Evolutionary conservation across 2,329 filamentous ascomycete genomes (phyloP).

Genomic region (Cercospora nicotianae): DNA sequence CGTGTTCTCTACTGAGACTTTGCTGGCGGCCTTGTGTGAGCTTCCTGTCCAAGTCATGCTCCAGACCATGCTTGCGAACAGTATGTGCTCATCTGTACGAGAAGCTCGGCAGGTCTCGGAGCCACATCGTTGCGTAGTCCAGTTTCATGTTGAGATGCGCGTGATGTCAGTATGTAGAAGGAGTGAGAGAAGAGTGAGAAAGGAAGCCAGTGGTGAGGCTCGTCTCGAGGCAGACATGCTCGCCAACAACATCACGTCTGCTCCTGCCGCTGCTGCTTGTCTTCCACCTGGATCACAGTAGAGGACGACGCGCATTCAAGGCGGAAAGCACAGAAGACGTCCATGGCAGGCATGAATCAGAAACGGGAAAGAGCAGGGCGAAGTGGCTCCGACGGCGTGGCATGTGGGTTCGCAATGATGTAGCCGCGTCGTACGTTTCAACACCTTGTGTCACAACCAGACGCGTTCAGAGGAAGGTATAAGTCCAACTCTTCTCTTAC

Average conservation of each 20-base stretch:
- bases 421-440: neutral
- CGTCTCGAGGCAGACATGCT: neutral
- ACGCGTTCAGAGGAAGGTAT: neutral
- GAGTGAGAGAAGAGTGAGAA: neutral
- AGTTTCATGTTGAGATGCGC: neutral
- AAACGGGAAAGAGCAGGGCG: neutral
- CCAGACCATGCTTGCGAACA: neutral
- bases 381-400: neutral
- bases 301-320: neutral
- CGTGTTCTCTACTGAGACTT: neutral
- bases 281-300: neutral
- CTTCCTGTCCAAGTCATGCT: too few species aligned
- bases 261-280: neutral
- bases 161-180: neutral
- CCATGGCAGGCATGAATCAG: neutral
- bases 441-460: neutral
- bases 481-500: neutral
- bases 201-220: neutral
- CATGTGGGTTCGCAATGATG: conserved; percentile 3
- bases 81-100: neutral
- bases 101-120: neutral
- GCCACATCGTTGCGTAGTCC: neutral
- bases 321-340: neutral
- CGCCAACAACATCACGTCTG: neutral
- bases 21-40: neutral